These are phyloP conservation scores for Calonectria honghensis DNA, from an alignment of 2,329 filamentous ascomycete genomes.

Conservation along the genomic window DNA sequence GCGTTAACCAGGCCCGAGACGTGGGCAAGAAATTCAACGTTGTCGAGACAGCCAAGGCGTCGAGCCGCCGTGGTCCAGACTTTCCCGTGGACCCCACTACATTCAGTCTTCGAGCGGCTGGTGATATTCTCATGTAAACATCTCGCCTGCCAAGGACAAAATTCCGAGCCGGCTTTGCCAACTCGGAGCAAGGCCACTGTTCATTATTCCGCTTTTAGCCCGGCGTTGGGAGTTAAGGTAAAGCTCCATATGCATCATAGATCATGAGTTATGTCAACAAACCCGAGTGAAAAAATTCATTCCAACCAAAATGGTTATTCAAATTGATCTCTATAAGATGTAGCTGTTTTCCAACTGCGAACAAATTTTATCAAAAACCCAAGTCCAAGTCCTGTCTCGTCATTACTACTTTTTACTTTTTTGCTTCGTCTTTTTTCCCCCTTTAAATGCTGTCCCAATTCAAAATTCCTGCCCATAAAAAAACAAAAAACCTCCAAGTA, in stretches of 20 bases:
- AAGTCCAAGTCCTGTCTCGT: background rate
- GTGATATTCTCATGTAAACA: conserved; percentile 58
- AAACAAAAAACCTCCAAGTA: background rate
- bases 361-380: background rate
- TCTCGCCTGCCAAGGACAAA: background rate
- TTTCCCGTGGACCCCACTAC: conserved; percentile 49
- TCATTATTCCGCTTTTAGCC: conserved; percentile 48
- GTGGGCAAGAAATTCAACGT: conserved; percentile 84
- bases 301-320: background rate
- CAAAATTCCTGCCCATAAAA: background rate
- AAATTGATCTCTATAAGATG: background rate
- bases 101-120: conserved; percentile 54
- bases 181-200: conserved; percentile 15
- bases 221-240: conserved; percentile 53
- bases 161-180: background rate
- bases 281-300: background rate
- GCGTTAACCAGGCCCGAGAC: conserved; percentile 81
- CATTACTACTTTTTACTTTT: conserved; percentile 21
- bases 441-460: background rate
- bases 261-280: conserved; percentile 32
- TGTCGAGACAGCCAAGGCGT: conserved; percentile 67
- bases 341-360: background rate
- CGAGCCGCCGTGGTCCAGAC: conserved; percentile 49
- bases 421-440: conserved; percentile 21
- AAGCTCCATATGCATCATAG: conserved; percentile 40